A percentile compares a stretch with the other conserved stretches of the same genome.
phyloP scores from a whole-genome alignment of 2,329 filamentous ascomycete genomes.

The Dendryphion nanum region DNA sequence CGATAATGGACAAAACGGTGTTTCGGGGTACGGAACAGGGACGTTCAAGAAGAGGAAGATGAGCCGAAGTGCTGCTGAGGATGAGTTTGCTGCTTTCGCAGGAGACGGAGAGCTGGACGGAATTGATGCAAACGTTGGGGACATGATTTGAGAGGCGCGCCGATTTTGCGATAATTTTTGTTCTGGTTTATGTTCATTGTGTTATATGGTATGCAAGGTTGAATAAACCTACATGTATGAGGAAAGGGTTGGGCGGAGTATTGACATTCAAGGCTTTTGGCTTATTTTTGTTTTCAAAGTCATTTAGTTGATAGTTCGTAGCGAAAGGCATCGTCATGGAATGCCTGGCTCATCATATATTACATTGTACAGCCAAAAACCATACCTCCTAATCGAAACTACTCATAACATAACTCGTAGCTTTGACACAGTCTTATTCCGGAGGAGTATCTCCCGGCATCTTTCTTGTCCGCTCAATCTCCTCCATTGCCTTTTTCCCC shows the following conservation, averaged over 20 bases:
- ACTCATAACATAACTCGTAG: too few species aligned
- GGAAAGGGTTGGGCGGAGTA: too few species aligned
- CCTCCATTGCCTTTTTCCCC: conserved; percentile 73
- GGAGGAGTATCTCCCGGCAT: conserved; percentile 38
- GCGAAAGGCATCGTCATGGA: background rate
- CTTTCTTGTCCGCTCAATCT: conserved; percentile 53
- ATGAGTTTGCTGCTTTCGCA: conserved; percentile 40
- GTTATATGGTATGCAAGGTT: too few species aligned
- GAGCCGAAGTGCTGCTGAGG: conserved; percentile 30
- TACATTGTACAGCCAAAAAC: conserved; percentile 1
- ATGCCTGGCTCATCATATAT: background rate
- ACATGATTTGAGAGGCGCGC: conserved; percentile 48
- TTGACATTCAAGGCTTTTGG: too few species aligned
- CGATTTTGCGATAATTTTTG: too few species aligned
- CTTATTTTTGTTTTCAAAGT: too few species aligned
- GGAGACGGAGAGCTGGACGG: conserved; percentile 54
- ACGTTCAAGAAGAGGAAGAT: conserved; percentile 40
- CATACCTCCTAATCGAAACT: too few species aligned
- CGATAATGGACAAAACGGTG: conserved; percentile 12
- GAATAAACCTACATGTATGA: too few species aligned
- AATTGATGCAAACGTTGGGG: conserved; percentile 61
- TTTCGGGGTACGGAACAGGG: conserved; percentile 16
- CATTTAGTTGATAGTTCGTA: too few species aligned
- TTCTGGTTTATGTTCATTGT: too few species aligned
- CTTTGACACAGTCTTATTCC: too few species aligned